phyloP scores from a whole-genome alignment of 23 red algal species.

The Cyanidiococcus yangmingshanensis region DNA sequence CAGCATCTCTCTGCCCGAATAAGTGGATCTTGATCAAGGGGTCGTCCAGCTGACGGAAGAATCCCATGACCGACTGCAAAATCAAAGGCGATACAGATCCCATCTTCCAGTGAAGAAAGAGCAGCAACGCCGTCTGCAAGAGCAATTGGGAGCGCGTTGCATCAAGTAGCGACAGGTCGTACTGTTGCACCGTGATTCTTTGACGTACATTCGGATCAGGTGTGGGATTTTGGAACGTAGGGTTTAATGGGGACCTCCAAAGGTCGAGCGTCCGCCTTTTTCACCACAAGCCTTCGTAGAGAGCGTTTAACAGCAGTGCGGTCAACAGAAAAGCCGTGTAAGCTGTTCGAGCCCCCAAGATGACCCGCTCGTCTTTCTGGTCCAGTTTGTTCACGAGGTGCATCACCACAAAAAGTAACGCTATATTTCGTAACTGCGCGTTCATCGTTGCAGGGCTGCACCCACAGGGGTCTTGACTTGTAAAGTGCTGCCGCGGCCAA shows the following conservation, averaged over 20 bases:
- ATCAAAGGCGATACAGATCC: conserved; percentile 59
- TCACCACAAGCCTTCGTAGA: not conserved
- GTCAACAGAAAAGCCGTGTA: not conserved
- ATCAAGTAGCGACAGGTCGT: conserved; percentile 49
- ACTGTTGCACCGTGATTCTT: conserved; percentile 49
- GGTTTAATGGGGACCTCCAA: conserved; percentile 4
- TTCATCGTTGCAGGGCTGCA: conserved; percentile 4
- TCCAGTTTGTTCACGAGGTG: not conserved
- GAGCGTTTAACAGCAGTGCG: not conserved
- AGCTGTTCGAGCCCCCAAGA: conserved; percentile 7
- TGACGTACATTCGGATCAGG: conserved; percentile 19
- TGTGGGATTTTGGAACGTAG: conserved; percentile 1
- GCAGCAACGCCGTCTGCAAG: conserved; percentile 48
- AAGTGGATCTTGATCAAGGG: conserved; percentile 44
- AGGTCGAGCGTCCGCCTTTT: not conserved
- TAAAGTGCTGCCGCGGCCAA: too few relatives aligned
- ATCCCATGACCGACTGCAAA: conserved; percentile 48
- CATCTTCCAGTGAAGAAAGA: conserved; percentile 70
- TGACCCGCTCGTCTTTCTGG: conserved; percentile 1
- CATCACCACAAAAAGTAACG: not conserved
- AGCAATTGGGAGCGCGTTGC: conserved; percentile 41
- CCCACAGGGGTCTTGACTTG: too few relatives aligned
- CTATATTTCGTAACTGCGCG: conserved; percentile 5
- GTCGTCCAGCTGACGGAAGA: conserved; percentile 46
- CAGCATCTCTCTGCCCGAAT: not conserved